phyloP scores from a whole-genome alignment of 148 eudicot genomes.

The Arbutus unedo region DNA sequence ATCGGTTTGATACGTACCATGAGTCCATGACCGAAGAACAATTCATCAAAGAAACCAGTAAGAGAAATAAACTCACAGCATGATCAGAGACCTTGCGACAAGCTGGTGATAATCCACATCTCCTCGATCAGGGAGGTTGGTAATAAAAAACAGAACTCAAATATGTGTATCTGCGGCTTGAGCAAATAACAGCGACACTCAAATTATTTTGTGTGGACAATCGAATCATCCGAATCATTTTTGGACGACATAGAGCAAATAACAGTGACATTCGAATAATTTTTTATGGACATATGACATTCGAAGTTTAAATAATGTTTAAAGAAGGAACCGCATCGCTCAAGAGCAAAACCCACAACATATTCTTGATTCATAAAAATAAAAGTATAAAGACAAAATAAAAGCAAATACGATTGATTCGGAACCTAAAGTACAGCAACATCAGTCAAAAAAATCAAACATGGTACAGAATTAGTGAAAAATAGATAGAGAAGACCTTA shows the following conservation, averaged over 20 bases:
- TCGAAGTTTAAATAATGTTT: too few relatives aligned
- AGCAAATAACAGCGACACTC: too few relatives aligned
- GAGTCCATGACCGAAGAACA: neutral
- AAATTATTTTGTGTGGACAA: too few relatives aligned
- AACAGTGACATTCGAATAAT: too few relatives aligned
- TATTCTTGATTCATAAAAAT: neutral
- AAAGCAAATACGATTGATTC: neutral
- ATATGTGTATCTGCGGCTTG: neutral
- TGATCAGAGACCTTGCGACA: neutral
- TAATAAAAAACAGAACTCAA: neutral
- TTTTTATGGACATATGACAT: too few relatives aligned
- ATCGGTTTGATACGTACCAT: neutral
- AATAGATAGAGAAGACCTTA: neutral
- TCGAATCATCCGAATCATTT: too few relatives aligned
- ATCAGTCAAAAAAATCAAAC: too few relatives aligned
- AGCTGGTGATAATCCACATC: slow-evolving; percentile 25
- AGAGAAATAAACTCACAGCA: slow-evolving; percentile 42
- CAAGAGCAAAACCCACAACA: too few relatives aligned
- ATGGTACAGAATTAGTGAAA: neutral
- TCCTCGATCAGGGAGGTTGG: neutral
- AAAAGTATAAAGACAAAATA: neutral
- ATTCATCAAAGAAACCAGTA: neutral
- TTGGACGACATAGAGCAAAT: too few relatives aligned
- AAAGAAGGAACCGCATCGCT: too few relatives aligned
- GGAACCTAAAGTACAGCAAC: neutral